Evolutionary conservation across 495 filamentous ascomycete genomes (phyloP).

Genomic region (Cairneyella variabilis): DNA sequence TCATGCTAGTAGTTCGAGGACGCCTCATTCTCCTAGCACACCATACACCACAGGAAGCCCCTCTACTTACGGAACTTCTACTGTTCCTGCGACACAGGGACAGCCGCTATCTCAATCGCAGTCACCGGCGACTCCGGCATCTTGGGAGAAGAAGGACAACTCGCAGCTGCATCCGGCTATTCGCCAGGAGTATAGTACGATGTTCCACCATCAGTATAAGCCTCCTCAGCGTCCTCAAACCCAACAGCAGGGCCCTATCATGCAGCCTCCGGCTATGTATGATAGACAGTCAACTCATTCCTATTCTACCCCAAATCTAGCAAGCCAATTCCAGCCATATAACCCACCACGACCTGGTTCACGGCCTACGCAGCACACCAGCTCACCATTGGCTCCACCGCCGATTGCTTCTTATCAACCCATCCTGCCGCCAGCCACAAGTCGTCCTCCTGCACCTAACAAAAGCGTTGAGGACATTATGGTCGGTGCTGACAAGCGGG

Average conservation of each 20-base stretch:
- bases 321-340: not conserved
- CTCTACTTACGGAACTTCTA: not conserved
- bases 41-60: not conserved
- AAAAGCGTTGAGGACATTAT: not conserved
- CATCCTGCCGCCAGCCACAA: not conserved
- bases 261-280: conserved; percentile 15
- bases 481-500: not conserved
- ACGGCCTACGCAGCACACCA: not conserved
- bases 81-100: not conserved
- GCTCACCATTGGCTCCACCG: not conserved
- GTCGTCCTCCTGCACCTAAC: not conserved
- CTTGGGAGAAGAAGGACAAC: conserved; percentile 21
- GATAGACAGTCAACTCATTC: conserved; percentile 3
- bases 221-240: conserved; percentile 5
- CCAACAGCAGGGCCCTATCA: conserved; percentile 4
- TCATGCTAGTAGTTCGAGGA: not conserved
- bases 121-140: not conserved
- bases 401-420: not conserved
- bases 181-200: conserved; percentile 36
- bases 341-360: not conserved
- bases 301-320: not conserved
- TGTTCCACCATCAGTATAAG: conserved; percentile 30
- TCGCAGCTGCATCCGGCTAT: conserved; percentile 42
- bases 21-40: conserved; percentile 3
- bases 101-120: too few relatives aligned